phyloP scores from a whole-genome alignment of 2,329 filamentous ascomycete genomes.

The Alternaria ventricosa region DNA sequence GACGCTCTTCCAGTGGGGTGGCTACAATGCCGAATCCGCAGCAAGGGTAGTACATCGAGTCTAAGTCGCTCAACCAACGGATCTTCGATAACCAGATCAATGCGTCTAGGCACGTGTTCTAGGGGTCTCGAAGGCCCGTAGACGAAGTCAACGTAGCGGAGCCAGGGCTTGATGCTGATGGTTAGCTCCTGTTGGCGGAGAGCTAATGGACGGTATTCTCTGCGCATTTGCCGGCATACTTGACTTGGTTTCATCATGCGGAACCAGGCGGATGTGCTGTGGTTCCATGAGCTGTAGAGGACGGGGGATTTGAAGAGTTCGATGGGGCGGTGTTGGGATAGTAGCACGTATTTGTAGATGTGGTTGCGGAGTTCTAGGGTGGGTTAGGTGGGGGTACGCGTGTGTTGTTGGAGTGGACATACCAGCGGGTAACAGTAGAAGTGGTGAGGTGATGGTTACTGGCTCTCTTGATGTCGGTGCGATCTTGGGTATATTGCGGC shows the following conservation, averaged over 20 bases:
- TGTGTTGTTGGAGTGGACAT: not conserved
- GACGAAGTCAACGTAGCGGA: not conserved
- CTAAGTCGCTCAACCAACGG: not conserved
- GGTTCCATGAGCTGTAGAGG: not conserved
- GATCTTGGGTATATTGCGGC: not conserved
- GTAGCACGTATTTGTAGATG: not conserved
- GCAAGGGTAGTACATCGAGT: not conserved
- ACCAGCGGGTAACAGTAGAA: not conserved
- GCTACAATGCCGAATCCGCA: not conserved
- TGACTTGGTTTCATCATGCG: not conserved
- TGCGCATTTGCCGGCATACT: not conserved
- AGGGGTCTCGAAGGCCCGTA: accelerated
- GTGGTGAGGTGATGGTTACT: not conserved
- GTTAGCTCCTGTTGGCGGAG: not conserved
- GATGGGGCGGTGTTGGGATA: not conserved
- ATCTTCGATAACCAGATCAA: not conserved
- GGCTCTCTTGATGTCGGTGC: not conserved
- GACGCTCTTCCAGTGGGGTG: not conserved
- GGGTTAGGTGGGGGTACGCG: not conserved
- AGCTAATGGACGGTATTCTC: not conserved
- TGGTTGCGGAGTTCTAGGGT: not conserved
- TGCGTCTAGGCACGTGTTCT: not conserved
- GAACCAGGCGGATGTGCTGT: not conserved
- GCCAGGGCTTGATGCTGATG: not conserved
- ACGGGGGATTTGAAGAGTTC: not conserved